phyloP scores from a whole-genome alignment of 2,329 filamentous ascomycete genomes.

The Talaromyces atroroseus region DNA sequence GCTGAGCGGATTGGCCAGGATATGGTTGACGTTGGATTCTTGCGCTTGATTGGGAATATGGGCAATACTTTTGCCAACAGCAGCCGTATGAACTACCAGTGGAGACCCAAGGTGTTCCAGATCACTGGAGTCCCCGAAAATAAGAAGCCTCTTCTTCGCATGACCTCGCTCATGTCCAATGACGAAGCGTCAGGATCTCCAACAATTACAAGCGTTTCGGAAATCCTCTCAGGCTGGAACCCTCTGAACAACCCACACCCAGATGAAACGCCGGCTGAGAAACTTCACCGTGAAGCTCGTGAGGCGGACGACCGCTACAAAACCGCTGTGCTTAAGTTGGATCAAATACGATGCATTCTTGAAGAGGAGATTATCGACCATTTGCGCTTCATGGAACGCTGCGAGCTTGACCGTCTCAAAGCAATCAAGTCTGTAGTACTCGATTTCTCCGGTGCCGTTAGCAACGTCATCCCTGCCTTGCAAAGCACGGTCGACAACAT shows the following conservation, averaged over 20 bases:
- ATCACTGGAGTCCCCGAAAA: slow-evolving; percentile 83
- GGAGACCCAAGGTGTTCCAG: slow-evolving; percentile 88
- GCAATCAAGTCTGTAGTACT: slow-evolving; percentile 97
- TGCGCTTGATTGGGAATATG: slow-evolving; percentile 88
- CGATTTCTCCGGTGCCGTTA: slow-evolving; percentile 94
- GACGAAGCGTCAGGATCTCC: slow-evolving; percentile 68
- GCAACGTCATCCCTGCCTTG: slow-evolving; percentile 93
- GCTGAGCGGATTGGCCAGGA: slow-evolving; percentile 95
- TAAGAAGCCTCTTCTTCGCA: slow-evolving; percentile 66
- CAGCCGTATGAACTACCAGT: slow-evolving; percentile 95
- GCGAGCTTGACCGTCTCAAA: slow-evolving; percentile 90
- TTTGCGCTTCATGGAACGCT: slow-evolving; percentile 92
- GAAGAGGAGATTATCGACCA: slow-evolving; percentile 93
- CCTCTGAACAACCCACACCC: slow-evolving; percentile 82
- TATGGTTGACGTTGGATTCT: slow-evolving; percentile 75
- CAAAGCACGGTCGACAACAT: slow-evolving; percentile 97
- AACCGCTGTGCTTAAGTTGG: slow-evolving; percentile 73
- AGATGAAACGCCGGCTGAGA: slow-evolving; percentile 87
- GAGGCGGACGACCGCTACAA: slow-evolving; percentile 96
- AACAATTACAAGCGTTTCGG: slow-evolving; percentile 72
- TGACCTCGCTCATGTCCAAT: slow-evolving; percentile 64
- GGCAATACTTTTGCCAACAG: slow-evolving; percentile 96
- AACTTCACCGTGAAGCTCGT: slow-evolving; percentile 77
- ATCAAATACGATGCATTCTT: slow-evolving; percentile 85
- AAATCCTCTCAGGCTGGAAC: slow-evolving; percentile 90